Evolutionary conservation across 1,284 basidiomycete species (phyloP).

Genomic region (Ceraceosorus bombacis): DNA sequence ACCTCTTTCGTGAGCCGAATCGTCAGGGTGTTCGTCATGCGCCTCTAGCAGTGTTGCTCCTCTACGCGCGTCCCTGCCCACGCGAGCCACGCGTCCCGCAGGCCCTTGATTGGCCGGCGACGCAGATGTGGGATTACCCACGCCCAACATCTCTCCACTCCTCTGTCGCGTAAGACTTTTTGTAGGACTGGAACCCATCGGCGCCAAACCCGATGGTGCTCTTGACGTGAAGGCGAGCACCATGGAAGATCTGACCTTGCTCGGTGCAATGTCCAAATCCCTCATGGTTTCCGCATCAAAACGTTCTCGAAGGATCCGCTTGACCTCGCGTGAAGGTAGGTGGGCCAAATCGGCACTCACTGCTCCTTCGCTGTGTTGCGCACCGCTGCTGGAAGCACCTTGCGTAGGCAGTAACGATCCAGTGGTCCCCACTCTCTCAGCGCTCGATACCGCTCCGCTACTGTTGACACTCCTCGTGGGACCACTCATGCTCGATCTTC

Average conservation of each 20-base stretch:
- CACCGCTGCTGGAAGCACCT: conserved; percentile 1
- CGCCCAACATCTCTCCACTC: too few relatives aligned
- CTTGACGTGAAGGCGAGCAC: neutral
- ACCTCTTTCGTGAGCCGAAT: neutral
- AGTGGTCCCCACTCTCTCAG: neutral
- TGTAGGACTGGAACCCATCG: too few relatives aligned
- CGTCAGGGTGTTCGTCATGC: conserved; percentile 11
- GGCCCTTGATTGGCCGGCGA: too few relatives aligned
- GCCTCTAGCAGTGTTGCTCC: conserved; percentile 7
- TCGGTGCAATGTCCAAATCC: conserved; percentile 16
- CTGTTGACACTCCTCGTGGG: too few relatives aligned
- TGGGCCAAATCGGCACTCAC: neutral
- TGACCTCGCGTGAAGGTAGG: conserved; percentile 10
- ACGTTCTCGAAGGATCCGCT: conserved; percentile 31
- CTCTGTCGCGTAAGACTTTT: too few relatives aligned
- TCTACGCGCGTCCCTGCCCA: neutral
- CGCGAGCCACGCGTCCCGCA: too few relatives aligned
- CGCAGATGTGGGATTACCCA: too few relatives aligned
- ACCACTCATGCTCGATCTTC: neutral
- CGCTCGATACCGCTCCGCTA: neutral
- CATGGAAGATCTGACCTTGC: neutral
- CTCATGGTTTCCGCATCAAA: conserved; percentile 39
- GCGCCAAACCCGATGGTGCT: too few relatives aligned
- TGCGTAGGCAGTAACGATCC: neutral
- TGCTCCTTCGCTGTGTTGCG: conserved; percentile 1